Conservation (phyloP, 164 flowering plant genomes). For the Buxus sempervirens region DNA sequence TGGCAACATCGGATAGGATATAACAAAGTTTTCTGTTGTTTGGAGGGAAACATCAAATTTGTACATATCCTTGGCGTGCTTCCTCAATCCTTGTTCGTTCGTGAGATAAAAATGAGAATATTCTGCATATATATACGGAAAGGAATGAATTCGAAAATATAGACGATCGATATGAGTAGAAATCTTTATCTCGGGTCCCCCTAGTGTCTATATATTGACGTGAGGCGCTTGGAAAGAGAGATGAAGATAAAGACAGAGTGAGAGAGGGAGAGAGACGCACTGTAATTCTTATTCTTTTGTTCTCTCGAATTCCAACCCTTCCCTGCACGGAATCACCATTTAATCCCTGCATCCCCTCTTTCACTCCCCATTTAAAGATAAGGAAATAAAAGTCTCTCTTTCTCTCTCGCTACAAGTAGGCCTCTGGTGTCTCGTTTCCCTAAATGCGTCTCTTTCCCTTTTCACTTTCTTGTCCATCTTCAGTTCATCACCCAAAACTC, state of each 20-base stretch:
- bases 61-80: background rate
- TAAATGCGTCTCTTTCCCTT: conserved; percentile 40
- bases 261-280: conserved; percentile 14
- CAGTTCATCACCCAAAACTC: conserved; percentile 33
- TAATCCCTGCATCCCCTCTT: conserved; percentile 4
- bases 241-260: no score
- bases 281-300: conserved; percentile 31
- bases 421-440: conserved; percentile 36
- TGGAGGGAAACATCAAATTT: background rate
- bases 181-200: conserved; percentile 25
- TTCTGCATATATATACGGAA: conserved; percentile 18
- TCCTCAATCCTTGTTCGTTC: conserved; percentile 27
- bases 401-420: conserved; percentile 10
- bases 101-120: conserved; percentile 33
- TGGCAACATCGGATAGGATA: no score
- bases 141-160: background rate
- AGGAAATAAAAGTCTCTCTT: conserved; percentile 11
- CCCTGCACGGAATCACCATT: conserved; percentile 19
- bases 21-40: no score
- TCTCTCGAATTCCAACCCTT: conserved; percentile 55
- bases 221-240: no score
- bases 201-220: conserved; percentile 19
- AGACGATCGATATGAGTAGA: conserved; percentile 5
- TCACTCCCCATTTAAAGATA: conserved; percentile 17
- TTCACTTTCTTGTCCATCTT: conserved; percentile 40